These are phyloP conservation scores for Suillus spraguei DNA, from an alignment of 768 basidiomycete genomes.

Conservation along the genomic window DNA sequence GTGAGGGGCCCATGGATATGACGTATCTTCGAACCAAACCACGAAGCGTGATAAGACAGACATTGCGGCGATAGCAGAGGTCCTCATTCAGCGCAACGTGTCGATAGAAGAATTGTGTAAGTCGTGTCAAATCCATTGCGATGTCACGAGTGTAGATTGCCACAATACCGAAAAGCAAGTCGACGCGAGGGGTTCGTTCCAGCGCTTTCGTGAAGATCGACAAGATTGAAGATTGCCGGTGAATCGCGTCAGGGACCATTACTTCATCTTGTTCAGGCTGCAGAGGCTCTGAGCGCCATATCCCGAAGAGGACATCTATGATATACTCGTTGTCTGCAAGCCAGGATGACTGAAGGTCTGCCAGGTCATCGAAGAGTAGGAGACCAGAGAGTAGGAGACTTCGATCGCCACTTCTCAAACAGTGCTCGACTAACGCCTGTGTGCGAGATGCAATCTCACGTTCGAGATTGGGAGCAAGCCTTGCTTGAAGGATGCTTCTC, in stretches of 20 bases:
- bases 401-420: conserved; percentile 52
- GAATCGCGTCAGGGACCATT: conserved; percentile 51
- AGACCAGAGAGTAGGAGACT: conserved; percentile 68
- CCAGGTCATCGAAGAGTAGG: conserved; percentile 76
- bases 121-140: conserved; percentile 76
- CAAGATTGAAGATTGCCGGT: conserved; percentile 66
- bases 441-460: conserved; percentile 68
- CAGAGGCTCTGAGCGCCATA: conserved; percentile 66
- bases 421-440: conserved; percentile 50
- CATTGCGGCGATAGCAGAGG: conserved; percentile 71
- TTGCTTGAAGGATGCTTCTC: conserved; percentile 79
- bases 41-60: conserved; percentile 87
- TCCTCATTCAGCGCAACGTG: conserved; percentile 80
- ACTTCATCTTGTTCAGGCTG: conserved; percentile 45
- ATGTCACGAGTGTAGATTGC: conserved; percentile 78
- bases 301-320: conserved; percentile 66
- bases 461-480: conserved; percentile 73
- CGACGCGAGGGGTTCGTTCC: conserved; percentile 73
- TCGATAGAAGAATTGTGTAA: conserved; percentile 83
- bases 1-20: conserved; percentile 54
- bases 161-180: conserved; percentile 87
- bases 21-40: conserved; percentile 73
- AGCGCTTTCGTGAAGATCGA: conserved; percentile 78
- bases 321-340: conserved; percentile 65
- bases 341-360: conserved; percentile 69